Evolutionary conservation across 306 rosid genomes (phyloP).

Genomic region (Sechiopsis laciniata): DNA sequence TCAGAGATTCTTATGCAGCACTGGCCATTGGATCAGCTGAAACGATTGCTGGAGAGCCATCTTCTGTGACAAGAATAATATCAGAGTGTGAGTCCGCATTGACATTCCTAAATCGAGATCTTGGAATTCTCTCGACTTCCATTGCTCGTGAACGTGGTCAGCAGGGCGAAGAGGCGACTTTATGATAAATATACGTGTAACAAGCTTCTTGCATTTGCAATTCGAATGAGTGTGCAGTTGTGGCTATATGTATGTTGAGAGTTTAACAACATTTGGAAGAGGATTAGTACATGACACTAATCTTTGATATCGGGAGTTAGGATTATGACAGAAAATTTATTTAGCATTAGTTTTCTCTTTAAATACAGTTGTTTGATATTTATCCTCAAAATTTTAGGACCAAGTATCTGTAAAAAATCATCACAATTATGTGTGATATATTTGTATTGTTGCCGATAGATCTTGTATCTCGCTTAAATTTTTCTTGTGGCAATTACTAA

Average conservation of each 20-base stretch:
- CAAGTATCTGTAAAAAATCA: too few relatives aligned
- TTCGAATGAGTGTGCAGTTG: not conserved
- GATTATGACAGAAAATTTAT: too few relatives aligned
- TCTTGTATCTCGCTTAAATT: too few relatives aligned
- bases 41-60: conserved; percentile 73
- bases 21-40: conserved; percentile 83
- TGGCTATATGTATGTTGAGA: not conserved
- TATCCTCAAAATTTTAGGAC: too few relatives aligned
- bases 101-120: conserved; percentile 79
- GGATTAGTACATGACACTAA: too few relatives aligned
- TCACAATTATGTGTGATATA: too few relatives aligned
- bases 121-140: conserved; percentile 91
- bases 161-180: conserved; percentile 47
- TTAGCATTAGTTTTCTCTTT: too few relatives aligned
- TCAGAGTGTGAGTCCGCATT: conserved; percentile 84
- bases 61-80: conserved; percentile 77
- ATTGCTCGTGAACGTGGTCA: conserved; percentile 71
- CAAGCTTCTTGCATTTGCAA: not conserved
- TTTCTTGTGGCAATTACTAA: too few relatives aligned
- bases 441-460: too few relatives aligned
- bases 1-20: conserved; percentile 85
- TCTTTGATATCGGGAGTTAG: too few relatives aligned
- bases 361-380: too few relatives aligned
- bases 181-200: conserved; percentile 26
- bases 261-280: too few relatives aligned